These are phyloP conservation scores for Podospora pseudopauciseta DNA, from an alignment of 495 filamentous ascomycete genomes.

Conservation along the genomic window DNA sequence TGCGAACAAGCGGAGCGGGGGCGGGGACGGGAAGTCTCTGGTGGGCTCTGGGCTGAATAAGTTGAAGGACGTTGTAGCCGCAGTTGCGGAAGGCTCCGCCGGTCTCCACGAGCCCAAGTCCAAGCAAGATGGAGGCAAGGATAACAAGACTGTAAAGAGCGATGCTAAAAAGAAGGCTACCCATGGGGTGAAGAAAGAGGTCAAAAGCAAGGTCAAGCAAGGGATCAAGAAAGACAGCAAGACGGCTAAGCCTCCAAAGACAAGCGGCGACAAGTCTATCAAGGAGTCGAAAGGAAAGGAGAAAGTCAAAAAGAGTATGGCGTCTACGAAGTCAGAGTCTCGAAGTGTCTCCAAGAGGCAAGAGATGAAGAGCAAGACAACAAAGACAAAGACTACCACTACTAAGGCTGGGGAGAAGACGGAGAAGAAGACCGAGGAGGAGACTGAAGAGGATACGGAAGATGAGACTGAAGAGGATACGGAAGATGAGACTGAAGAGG, in stretches of 20 bases:
- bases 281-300: background rate
- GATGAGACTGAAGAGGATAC: background rate
- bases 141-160: background rate
- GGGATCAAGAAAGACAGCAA: background rate
- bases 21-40: background rate
- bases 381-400: background rate
- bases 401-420: background rate
- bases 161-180: background rate
- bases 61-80: background rate
- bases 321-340: background rate
- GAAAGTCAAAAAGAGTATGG: background rate
- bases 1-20: background rate
- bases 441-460: too few relatives aligned
- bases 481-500: too few relatives aligned
- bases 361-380: background rate
- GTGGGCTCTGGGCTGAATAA: background rate
- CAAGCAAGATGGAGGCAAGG: background rate
- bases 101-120: background rate
- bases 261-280: background rate
- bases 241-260: background rate
- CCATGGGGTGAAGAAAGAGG: background rate
- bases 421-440: too few relatives aligned
- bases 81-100: background rate
- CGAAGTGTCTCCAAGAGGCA: background rate
- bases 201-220: background rate